Conservation (phyloP, 768 basidiomycete species). For the Ramaria sp. region DNA sequence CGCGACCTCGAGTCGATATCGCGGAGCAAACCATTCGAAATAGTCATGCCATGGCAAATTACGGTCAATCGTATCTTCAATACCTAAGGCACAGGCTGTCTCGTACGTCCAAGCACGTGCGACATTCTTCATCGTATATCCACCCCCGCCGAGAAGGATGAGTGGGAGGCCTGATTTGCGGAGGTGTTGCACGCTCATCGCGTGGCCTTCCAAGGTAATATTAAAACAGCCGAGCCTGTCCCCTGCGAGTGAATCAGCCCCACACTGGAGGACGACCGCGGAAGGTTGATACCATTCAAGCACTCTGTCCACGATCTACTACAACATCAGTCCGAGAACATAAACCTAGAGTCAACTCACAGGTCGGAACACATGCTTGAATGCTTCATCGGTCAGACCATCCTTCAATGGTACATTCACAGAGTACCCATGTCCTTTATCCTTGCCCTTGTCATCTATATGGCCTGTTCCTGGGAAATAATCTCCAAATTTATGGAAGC, state of each 20-base stretch:
- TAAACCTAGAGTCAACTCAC: slow-evolving; percentile 27
- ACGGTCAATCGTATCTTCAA: slow-evolving; percentile 64
- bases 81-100: slow-evolving; percentile 88
- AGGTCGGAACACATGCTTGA: slow-evolving; percentile 82
- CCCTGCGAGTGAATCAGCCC: slow-evolving; percentile 88
- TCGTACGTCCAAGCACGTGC: slow-evolving; percentile 94
- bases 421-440: slow-evolving; percentile 80
- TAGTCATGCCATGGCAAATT: slow-evolving; percentile 82
- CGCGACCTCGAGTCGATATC: slow-evolving; percentile 85
- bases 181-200: slow-evolving; percentile 80
- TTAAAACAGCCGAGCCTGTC: slow-evolving; percentile 97
- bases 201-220: slow-evolving; percentile 90
- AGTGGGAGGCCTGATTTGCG: slow-evolving; percentile 75
- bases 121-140: slow-evolving; percentile 96
- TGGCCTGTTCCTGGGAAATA: slow-evolving; percentile 88
- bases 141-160: slow-evolving; percentile 89
- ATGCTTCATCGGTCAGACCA: slow-evolving; percentile 86
- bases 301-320: slow-evolving; percentile 70
- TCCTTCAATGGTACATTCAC: slow-evolving; percentile 92
- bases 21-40: slow-evolving; percentile 96
- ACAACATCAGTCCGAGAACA: not conserved
- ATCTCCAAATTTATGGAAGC: slow-evolving; percentile 96
- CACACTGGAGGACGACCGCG: slow-evolving; percentile 87
- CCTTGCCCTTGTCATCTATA: slow-evolving; percentile 76
- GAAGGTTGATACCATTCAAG: slow-evolving; percentile 83